Evolutionary conservation across 2,329 filamentous ascomycete genomes (phyloP).

Genomic region (Elsinoe perseae): DNA sequence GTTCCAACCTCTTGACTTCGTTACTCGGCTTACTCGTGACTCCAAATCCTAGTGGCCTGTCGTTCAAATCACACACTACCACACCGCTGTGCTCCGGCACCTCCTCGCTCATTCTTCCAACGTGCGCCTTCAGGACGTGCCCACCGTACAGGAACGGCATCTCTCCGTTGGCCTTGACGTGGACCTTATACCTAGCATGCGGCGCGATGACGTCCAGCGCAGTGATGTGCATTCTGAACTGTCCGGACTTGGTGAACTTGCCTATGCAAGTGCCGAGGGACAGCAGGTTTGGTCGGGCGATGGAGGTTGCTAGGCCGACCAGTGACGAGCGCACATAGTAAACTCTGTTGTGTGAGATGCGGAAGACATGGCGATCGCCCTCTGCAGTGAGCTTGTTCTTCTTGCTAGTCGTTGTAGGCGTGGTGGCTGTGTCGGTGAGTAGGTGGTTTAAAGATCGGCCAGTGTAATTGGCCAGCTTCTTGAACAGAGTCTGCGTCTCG

Average conservation of each 20-base stretch:
- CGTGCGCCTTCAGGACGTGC: constrained; percentile 75
- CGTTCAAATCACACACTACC: constrained; percentile 84
- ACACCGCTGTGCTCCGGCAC: constrained; percentile 89
- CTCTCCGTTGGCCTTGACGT: constrained; percentile 91
- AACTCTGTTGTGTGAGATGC: constrained; percentile 71
- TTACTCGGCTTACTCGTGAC: constrained; percentile 81
- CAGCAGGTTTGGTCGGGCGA: constrained; percentile 72
- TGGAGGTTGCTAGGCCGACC: constrained; percentile 82
- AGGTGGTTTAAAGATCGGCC: constrained; percentile 79
- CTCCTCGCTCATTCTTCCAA: constrained; percentile 82
- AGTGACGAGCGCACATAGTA: constrained; percentile 88
- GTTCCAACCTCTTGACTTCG: constrained; percentile 76
- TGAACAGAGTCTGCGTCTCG: constrained; percentile 74
- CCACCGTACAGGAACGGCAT: constrained; percentile 97
- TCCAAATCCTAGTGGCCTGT: constrained; percentile 79
- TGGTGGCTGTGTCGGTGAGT: constrained; percentile 37
- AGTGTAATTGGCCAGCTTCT: constrained; percentile 90
- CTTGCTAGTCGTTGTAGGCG: constrained; percentile 36
- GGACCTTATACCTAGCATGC: constrained; percentile 92
- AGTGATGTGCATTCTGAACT: constrained; percentile 91
- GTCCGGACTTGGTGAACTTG: constrained; percentile 94
- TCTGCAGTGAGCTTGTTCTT: constrained; percentile 37
- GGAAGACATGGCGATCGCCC: constrained; percentile 72
- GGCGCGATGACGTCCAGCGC: constrained; percentile 81
- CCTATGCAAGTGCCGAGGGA: constrained; percentile 85